These are phyloP conservation scores for Fusarium penzigii DNA, from an alignment of 2,329 filamentous ascomycete genomes.

Conservation along the genomic window DNA sequence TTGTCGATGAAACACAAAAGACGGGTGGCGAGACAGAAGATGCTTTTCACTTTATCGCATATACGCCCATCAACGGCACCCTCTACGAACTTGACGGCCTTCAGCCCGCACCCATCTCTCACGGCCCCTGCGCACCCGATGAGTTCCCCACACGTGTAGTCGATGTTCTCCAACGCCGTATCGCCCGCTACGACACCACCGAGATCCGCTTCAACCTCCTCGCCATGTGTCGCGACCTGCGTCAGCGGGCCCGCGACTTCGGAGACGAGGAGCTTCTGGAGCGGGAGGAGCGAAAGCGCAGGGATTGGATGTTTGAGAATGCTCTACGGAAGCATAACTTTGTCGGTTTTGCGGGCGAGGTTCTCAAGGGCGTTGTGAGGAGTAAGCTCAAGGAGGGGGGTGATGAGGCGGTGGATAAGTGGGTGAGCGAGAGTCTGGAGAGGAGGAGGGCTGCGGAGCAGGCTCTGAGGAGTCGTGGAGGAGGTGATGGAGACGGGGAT, in stretches of 20 bases:
- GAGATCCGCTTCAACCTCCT: conserved; percentile 97
- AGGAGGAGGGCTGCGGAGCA: conserved; percentile 49
- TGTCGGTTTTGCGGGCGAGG: conserved; percentile 89
- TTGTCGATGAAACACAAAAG: conserved; percentile 81
- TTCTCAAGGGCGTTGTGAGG: conserved; percentile 82
- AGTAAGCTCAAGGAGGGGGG: conserved; percentile 69
- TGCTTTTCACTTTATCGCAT: conserved; percentile 97
- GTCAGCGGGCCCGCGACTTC: conserved; percentile 74
- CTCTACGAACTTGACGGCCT: conserved; percentile 96
- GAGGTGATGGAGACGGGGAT: conserved; percentile 35
- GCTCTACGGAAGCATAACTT: conserved; percentile 91
- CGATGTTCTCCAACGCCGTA: conserved; percentile 79
- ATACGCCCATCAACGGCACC: conserved; percentile 75
- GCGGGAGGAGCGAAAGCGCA: conserved; percentile 79
- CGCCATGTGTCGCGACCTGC: conserved; percentile 84
- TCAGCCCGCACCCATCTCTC: conserved; percentile 87
- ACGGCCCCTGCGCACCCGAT: conserved; percentile 71
- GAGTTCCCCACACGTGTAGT: conserved; percentile 81
- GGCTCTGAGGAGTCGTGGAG: conserved; percentile 32
- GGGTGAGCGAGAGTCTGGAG: conserved; percentile 69
- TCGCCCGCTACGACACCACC: conserved; percentile 78
- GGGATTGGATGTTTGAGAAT: conserved; percentile 94
- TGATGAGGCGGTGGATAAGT: conserved; percentile 66
- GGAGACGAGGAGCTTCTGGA: conserved; percentile 79
- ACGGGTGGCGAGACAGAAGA: conserved; percentile 70